Evolutionary conservation across 176 grass and related monocot species (phyloP).

Genomic region (Carex myosuroides): DNA sequence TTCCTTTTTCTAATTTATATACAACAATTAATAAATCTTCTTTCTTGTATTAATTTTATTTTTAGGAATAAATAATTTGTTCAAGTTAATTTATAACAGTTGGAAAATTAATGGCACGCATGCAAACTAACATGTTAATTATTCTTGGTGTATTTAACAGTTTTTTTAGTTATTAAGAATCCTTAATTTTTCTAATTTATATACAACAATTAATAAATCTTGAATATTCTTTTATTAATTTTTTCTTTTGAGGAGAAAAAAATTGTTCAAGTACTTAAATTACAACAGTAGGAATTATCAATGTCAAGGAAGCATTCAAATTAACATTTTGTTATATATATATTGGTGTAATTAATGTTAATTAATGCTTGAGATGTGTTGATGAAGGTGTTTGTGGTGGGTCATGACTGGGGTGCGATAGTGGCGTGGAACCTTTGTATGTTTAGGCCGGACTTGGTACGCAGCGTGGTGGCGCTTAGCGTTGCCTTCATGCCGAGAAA

Average conservation of each 20-base stretch:
- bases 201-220: no score
- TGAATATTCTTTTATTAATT: no score
- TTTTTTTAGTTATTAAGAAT: no score
- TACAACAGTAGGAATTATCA: background rate
- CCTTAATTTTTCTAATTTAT: no score
- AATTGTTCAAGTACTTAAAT: background rate
- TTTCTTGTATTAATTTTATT: no score
- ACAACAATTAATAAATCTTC: no score
- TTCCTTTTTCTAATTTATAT: no score
- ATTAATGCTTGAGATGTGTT: background rate
- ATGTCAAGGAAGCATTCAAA: background rate
- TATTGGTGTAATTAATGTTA: background rate
- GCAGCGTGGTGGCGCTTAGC: constrained; percentile 34
- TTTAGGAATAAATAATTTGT: background rate
- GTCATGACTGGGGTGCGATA: constrained; percentile 45
- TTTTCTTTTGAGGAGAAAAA: no score
- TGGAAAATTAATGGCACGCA: background rate
- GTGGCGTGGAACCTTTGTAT: constrained; percentile 37
- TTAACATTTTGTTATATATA: no score
- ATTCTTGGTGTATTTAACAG: background rate
- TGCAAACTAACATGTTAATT: background rate
- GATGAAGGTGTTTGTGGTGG: constrained; percentile 40
- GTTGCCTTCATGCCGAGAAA: constrained; percentile 31
- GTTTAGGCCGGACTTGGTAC: constrained; percentile 44
- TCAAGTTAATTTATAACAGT: background rate